These are phyloP conservation scores for Fulvia fulva DNA, from an alignment of 2,329 filamentous ascomycete species.

Conservation along the genomic window DNA sequence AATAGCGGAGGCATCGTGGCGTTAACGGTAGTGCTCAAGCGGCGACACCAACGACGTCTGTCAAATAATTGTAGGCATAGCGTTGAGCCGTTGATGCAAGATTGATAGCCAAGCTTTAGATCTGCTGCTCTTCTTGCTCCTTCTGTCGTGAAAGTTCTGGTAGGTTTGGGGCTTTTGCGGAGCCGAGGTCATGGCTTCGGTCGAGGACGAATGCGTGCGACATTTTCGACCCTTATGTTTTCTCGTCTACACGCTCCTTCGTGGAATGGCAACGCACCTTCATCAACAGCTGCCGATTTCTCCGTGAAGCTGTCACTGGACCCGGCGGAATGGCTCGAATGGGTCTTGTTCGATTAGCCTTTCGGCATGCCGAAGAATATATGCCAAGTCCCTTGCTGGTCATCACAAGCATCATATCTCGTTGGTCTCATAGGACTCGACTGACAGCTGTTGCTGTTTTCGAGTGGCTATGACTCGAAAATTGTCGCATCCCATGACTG, in stretches of 20 bases:
- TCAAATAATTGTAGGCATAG: background rate
- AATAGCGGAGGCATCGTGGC: background rate
- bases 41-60: background rate
- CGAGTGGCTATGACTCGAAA: too few relatives aligned
- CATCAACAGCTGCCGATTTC: too few relatives aligned
- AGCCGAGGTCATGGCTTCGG: background rate
- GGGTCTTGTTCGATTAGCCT: too few relatives aligned
- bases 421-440: too few relatives aligned
- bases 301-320: too few relatives aligned
- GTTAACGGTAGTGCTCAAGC: background rate
- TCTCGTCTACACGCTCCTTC: background rate
- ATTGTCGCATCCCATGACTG: too few relatives aligned
- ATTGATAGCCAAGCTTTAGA: slow-evolving; percentile 2
- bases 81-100: background rate
- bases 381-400: too few relatives aligned
- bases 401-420: too few relatives aligned
- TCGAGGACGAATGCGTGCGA: background rate
- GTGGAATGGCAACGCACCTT: too few relatives aligned
- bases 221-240: background rate
- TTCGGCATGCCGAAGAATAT: too few relatives aligned
- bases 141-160: background rate
- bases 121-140: background rate
- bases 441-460: too few relatives aligned
- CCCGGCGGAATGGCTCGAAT: too few relatives aligned
- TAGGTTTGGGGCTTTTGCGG: background rate